phyloP scores from a whole-genome alignment of 495 filamentous ascomycete genomes.

The Neurospora cerealis region DNA sequence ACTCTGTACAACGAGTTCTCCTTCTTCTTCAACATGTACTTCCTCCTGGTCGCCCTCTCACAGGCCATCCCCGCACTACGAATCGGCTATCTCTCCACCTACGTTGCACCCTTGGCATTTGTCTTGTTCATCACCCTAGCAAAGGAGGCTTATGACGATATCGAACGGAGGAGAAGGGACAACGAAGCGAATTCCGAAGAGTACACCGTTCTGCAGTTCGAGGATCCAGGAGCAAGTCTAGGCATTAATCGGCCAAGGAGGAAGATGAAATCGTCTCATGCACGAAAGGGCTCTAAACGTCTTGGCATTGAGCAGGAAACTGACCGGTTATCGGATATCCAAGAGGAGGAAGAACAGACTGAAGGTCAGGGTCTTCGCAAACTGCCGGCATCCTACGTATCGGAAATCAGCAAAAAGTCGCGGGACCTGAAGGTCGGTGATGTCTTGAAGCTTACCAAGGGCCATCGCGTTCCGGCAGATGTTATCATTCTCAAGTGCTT shows the following conservation, averaged over 20 bases:
- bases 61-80: conserved; percentile 81
- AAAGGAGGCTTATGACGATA: conserved; percentile 94
- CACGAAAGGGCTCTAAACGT: conserved; percentile 21
- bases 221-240: conserved; percentile 27
- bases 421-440: conserved; percentile 92
- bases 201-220: conserved; percentile 70
- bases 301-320: conserved; percentile 18
- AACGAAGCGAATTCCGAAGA: conserved; percentile 89
- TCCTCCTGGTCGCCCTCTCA: conserved; percentile 86
- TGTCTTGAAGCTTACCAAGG: conserved; percentile 80
- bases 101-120: conserved; percentile 85
- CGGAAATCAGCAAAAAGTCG: conserved; percentile 66
- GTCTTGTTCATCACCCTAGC: conserved; percentile 85
- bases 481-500: conserved; percentile 85
- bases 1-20: conserved; percentile 98
- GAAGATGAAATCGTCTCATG: conserved; percentile 27
- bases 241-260: conserved; percentile 18
- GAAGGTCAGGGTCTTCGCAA: conserved; percentile 28
- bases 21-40: conserved; percentile 99
- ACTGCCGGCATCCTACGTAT: conserved; percentile 33
- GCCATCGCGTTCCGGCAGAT: conserved; percentile 88
- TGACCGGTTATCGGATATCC: conserved; percentile 40
- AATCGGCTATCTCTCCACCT: conserved; percentile 92
- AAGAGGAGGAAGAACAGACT: conserved; percentile 43
- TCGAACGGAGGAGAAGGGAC: conserved; percentile 74